Evolutionary conservation across 2,329 filamentous ascomycete genomes (phyloP).

Genomic region (Talaromyces rugulosus): DNA sequence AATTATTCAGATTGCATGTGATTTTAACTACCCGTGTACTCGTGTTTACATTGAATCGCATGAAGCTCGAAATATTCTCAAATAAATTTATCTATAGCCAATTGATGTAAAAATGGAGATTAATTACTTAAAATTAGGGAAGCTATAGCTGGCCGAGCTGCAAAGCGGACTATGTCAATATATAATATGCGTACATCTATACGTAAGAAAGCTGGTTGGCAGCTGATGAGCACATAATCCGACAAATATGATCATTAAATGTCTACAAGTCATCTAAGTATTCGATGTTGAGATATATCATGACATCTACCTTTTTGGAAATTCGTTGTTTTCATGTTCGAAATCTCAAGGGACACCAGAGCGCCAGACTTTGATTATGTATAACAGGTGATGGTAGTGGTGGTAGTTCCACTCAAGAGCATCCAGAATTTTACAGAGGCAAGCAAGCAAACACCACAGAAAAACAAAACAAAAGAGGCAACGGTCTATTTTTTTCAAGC

Average conservation of each 20-base stretch:
- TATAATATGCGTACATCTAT: no score
- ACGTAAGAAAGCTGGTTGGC: no score
- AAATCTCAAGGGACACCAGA: neutral
- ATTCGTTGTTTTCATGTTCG: neutral
- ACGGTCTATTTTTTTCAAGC: neutral
- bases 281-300: neutral
- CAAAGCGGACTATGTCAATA: neutral
- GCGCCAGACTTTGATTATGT: neutral
- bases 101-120: no score
- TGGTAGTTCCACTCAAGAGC: neutral
- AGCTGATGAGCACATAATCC: neutral
- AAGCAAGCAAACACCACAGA: constrained; percentile 15
- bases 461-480: constrained; percentile 11
- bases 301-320: neutral
- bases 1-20: no score
- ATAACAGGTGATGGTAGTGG: neutral
- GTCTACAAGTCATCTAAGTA: neutral
- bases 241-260: neutral
- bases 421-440: constrained; percentile 13
- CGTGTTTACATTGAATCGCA: no score
- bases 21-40: no score
- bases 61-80: no score
- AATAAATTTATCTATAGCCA: no score
- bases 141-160: neutral
- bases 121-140: neutral